Evolutionary conservation across 192 early-diverging fungal species (phyloP).

Genomic region (Chytriomyces sp.): DNA sequence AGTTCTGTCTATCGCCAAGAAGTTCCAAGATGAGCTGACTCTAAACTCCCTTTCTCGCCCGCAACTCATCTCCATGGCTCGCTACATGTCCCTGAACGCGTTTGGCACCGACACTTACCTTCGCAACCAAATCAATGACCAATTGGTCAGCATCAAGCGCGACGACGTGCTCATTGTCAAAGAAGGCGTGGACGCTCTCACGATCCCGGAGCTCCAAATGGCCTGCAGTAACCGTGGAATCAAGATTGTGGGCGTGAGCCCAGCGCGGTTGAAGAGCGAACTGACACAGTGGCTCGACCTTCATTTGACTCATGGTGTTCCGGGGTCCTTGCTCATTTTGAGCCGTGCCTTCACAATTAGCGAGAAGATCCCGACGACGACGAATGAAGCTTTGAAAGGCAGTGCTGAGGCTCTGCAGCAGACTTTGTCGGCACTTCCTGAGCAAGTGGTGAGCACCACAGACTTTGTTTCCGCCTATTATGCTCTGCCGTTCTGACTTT

Average conservation of each 20-base stretch:
- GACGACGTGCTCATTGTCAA: slow-evolving; percentile 87
- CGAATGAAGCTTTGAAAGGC: slow-evolving; percentile 45
- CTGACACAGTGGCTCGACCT: slow-evolving; percentile 93
- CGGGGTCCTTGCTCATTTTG: slow-evolving; percentile 86
- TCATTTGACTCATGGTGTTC: slow-evolving; percentile 88
- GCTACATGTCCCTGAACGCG: slow-evolving; percentile 94
- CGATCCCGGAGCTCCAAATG: slow-evolving; percentile 83
- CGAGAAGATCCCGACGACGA: slow-evolving; percentile 47
- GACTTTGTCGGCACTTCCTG: slow-evolving; percentile 86
- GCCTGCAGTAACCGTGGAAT: slow-evolving; percentile 91
- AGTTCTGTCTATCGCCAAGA: slow-evolving; percentile 78
- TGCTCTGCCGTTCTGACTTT: slow-evolving; percentile 10
- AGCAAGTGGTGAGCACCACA: slow-evolving; percentile 72
- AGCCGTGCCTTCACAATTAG: slow-evolving; percentile 77
- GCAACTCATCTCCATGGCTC: slow-evolving; percentile 92
- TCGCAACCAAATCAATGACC: slow-evolving; percentile 86
- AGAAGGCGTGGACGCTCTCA: slow-evolving; percentile 88
- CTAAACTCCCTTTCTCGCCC: slow-evolving; percentile 91
- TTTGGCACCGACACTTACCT: slow-evolving; percentile 98
- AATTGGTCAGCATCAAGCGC: slow-evolving; percentile 80
- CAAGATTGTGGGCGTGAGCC: slow-evolving; percentile 83
- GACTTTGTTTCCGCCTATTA: slow-evolving; percentile 2
- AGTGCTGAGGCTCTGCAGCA: slow-evolving; percentile 86
- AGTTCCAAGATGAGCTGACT: slow-evolving; percentile 93
- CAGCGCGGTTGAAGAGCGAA: slow-evolving; percentile 85